Evolutionary conservation across 345 rosid genomes (phyloP).

Genomic region (Trapa incisa): DNA sequence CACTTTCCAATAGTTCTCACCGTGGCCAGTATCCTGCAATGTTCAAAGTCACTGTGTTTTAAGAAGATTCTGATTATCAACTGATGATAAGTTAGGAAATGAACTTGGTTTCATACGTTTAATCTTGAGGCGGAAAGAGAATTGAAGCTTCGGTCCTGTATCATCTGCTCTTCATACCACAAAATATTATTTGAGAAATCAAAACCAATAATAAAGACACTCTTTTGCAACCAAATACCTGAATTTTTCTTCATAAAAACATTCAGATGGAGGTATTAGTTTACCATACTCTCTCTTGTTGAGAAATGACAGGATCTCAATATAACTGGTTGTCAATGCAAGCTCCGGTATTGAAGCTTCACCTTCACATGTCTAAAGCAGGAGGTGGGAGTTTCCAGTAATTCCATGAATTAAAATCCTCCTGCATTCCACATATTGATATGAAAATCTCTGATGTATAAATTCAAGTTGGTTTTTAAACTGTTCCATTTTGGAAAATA

Average conservation of each 20-base stretch:
- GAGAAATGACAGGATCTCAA: neutral
- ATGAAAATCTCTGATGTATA: neutral
- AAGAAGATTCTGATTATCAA: neutral
- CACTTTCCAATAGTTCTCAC: neutral
- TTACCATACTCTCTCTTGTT: neutral
- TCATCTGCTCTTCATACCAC: neutral
- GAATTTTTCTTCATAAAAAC: neutral
- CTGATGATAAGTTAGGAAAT: neutral
- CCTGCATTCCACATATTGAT: conserved; percentile 34
- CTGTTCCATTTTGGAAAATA: neutral
- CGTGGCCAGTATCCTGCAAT: neutral
- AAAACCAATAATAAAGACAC: neutral
- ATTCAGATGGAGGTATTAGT: neutral
- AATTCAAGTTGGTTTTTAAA: neutral
- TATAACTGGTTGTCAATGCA: neutral
- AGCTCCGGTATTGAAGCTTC: neutral
- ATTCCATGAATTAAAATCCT: conserved; percentile 85
- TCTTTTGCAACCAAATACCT: neutral
- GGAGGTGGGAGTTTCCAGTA: conserved; percentile 81
- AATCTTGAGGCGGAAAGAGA: neutral
- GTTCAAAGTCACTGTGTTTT: neutral
- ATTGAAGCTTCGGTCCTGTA: neutral
- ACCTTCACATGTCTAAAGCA: conserved; percentile 23
- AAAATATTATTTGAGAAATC: neutral
- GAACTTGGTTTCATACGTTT: neutral